Evolutionary conservation across 192 early-diverging fungal genomes (phyloP).

Genomic region (Obelidium mucronatum): DNA sequence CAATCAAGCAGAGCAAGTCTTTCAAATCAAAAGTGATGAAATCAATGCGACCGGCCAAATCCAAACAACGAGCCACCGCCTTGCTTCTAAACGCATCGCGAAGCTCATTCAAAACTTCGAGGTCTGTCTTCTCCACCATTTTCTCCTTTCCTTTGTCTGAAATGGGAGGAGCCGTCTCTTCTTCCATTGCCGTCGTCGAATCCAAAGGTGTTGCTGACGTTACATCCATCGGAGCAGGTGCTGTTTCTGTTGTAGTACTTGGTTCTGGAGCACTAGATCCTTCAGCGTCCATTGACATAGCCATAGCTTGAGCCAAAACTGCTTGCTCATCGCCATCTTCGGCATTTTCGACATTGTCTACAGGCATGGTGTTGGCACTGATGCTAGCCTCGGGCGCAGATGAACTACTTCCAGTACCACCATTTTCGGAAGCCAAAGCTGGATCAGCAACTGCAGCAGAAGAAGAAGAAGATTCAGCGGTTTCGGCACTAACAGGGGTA

Average conservation of each 20-base stretch:
- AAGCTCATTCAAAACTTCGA: constrained; percentile 39
- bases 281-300: constrained; percentile 2
- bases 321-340: constrained; percentile 11
- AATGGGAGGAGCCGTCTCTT: background rate
- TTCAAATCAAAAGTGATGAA: constrained; percentile 72
- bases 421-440: background rate
- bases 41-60: constrained; percentile 60
- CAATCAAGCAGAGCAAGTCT: constrained; percentile 66
- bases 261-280: background rate
- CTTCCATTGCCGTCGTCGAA: background rate
- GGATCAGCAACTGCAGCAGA: constrained; percentile 12
- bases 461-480: background rate
- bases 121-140: constrained; percentile 40
- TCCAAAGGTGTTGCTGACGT: background rate
- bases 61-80: constrained; percentile 42
- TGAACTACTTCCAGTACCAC: background rate
- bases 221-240: background rate
- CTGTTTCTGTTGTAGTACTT: background rate
- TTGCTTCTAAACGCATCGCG: constrained; percentile 54
- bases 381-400: background rate
- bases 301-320: constrained; percentile 5
- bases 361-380: background rate
- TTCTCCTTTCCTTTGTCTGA: constrained; percentile 55
- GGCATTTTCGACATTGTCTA: background rate
- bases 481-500: constrained; percentile 10